Percentiles rank a stretch among this genome's conserved stretches.
These are phyloP conservation scores for Neurospora sp. DNA, from an alignment of 495 filamentous ascomycete genomes.

Conservation along the genomic window DNA sequence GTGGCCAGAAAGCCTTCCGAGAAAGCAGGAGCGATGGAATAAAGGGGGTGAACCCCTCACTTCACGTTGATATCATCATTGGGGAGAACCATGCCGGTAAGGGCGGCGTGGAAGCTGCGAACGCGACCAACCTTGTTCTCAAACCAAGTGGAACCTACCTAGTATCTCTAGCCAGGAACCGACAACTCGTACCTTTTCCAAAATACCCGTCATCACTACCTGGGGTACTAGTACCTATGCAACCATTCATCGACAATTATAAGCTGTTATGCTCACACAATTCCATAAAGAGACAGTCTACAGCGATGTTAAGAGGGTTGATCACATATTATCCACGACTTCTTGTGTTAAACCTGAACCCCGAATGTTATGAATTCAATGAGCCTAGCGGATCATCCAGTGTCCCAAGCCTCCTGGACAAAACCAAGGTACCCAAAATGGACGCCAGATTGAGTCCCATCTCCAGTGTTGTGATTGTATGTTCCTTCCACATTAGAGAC, in stretches of 20 bases:
- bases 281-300: neutral
- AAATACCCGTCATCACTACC: too few species aligned
- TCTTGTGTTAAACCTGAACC: neutral
- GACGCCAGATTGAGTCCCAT: neutral
- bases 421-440: neutral
- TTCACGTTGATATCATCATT: too few species aligned
- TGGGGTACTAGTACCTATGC: too few species aligned
- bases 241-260: too few species aligned
- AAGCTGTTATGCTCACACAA: too few species aligned
- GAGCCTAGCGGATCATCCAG: neutral
- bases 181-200: too few species aligned
- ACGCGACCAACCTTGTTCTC: too few species aligned
- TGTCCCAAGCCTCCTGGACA: neutral
- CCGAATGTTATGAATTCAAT: neutral
- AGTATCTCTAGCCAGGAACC: too few species aligned
- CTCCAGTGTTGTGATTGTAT: neutral
- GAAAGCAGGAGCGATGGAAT: neutral
- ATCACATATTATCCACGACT: neutral
- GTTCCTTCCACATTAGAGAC: neutral
- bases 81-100: too few species aligned
- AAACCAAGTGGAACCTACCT: too few species aligned
- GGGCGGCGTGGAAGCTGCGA: too few species aligned
- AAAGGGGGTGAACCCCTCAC: neutral
- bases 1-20: neutral
- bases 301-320: neutral